Percentiles rank a stretch among this genome's conserved stretches.
phyloP scores from a whole-genome alignment of 2,329 filamentous ascomycete species.

The Cordyceps militaris region DNA sequence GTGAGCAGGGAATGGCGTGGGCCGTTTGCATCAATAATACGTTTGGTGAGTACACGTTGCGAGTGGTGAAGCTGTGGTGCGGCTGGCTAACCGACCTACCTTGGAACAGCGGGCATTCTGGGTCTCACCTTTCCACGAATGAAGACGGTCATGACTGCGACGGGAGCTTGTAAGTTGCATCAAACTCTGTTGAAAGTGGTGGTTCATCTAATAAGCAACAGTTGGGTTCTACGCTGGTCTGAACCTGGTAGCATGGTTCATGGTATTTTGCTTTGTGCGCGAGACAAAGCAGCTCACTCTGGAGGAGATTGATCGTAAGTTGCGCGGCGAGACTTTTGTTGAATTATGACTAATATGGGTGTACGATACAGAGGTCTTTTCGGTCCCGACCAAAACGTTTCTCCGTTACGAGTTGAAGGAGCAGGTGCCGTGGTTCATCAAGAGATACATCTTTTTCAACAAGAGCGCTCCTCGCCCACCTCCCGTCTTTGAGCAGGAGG shows the following conservation, averaged over 20 bases:
- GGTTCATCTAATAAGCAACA: background rate
- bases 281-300: conserved; percentile 42
- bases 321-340: background rate
- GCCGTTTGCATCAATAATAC: conserved; percentile 38
- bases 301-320: conserved; percentile 29
- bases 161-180: conserved; percentile 23
- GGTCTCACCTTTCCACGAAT: conserved; percentile 48
- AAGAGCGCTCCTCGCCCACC: conserved; percentile 27
- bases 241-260: conserved; percentile 35
- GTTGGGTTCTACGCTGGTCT: conserved; percentile 37
- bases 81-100: background rate
- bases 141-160: conserved; percentile 25
- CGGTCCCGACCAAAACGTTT: conserved; percentile 25
- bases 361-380: conserved; percentile 24
- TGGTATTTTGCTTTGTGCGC: conserved; percentile 40
- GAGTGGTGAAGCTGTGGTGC: background rate
- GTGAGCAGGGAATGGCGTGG: conserved; percentile 61
- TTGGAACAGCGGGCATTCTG: conserved; percentile 36
- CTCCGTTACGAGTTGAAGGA: conserved; percentile 26
- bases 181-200: background rate
- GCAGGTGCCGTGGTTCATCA: conserved; percentile 32
- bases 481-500: conserved; percentile 20
- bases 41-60: conserved; percentile 16
- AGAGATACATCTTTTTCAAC: conserved; percentile 28
- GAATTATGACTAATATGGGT: background rate